Percentiles rank a stretch among this genome's conserved stretches.
Evolutionary conservation across 2,329 filamentous ascomycete species (phyloP).

Genomic region (Epichloe bromicola): DNA sequence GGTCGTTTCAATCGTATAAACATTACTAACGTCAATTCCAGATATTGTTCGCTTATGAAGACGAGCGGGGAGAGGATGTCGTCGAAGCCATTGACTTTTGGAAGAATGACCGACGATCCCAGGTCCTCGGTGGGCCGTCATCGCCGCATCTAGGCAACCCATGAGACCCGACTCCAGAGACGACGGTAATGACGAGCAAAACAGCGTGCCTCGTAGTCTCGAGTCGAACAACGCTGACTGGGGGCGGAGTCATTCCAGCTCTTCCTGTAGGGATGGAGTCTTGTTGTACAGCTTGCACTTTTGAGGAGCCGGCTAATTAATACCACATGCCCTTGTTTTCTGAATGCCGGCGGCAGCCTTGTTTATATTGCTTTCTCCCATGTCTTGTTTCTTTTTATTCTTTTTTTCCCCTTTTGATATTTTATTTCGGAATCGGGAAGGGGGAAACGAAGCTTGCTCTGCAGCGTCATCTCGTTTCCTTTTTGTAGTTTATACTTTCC

Average conservation of each 20-base stretch:
- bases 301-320: background rate
- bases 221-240: background rate
- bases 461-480: conserved; percentile 1
- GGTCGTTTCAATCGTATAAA: too few species aligned
- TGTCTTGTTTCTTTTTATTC: background rate
- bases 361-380: background rate
- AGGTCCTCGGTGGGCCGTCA: conserved; percentile 16
- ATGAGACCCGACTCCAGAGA: background rate
- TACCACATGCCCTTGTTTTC: background rate
- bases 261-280: conserved; percentile 10
- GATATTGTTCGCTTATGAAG: conserved; percentile 97
- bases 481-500: conserved; percentile 2
- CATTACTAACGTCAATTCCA: conserved; percentile 22
- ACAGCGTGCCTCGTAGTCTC: background rate
- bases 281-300: conserved; percentile 15
- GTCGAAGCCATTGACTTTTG: conserved; percentile 96
- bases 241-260: conserved; percentile 6
- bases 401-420: background rate
- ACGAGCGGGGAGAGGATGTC: conserved; percentile 84
- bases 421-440: background rate
- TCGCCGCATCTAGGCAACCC: conserved; percentile 1
- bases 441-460: background rate
- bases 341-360: background rate
- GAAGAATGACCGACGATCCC: conserved; percentile 50
- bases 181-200: background rate